phyloP scores from a whole-genome alignment of 345 rosid genomes.

The Eucalyptus tenuipes region DNA sequence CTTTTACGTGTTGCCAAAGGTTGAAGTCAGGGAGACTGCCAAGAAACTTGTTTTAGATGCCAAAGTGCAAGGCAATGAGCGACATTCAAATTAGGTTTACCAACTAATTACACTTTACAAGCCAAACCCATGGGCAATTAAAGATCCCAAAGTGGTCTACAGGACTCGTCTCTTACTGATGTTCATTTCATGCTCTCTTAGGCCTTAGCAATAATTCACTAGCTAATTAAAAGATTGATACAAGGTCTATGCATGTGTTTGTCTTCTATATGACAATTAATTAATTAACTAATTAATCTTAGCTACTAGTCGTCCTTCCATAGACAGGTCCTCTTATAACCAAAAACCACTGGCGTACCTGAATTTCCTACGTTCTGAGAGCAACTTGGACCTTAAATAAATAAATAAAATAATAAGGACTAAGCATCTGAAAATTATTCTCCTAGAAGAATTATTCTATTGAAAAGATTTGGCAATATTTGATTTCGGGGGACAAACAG shows the following conservation, averaged over 20 bases:
- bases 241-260: neutral
- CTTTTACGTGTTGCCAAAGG: neutral
- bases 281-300: neutral
- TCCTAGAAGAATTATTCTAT: neutral
- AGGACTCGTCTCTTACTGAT: neutral
- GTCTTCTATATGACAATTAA: neutral
- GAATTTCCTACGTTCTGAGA: constrained; percentile 2
- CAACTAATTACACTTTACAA: neutral
- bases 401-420: neutral
- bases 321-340: neutral
- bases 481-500: neutral
- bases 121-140: neutral
- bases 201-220: neutral
- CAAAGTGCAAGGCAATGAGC: neutral
- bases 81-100: neutral
- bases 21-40: neutral
- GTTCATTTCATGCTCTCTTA: neutral
- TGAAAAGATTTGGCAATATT: neutral
- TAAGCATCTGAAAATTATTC: neutral
- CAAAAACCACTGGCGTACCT: constrained; percentile 9
- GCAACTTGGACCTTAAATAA: neutral
- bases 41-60: neutral
- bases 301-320: neutral
- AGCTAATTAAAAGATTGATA: neutral
- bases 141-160: neutral